Conservation (phyloP, 2,329 filamentous ascomycete genomes). For the Colletotrichum falcatum region DNA sequence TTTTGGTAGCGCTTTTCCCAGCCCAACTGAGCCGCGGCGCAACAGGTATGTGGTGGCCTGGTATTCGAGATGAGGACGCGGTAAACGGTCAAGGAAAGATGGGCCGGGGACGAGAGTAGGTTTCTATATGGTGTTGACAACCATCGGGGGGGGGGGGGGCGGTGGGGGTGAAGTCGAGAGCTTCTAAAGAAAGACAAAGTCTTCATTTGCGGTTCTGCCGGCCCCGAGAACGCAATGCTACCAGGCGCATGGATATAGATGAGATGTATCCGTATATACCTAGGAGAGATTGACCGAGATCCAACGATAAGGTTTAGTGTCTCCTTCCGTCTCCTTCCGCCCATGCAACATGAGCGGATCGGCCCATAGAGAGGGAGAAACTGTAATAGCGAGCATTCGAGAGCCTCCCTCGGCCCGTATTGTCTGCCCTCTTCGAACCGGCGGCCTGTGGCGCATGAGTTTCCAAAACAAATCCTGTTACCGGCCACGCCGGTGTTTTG, state of each 20-base stretch:
- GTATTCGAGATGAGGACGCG: slow-evolving; percentile 1
- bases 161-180: not conserved
- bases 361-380: slow-evolving; percentile 3
- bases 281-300: slow-evolving; percentile 5
- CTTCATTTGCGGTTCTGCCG: not conserved
- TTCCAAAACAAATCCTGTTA: slow-evolving; percentile 36
- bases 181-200: not conserved
- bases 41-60: not conserved
- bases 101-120: not conserved
- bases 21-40: slow-evolving; percentile 22
- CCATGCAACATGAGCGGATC: too few species aligned
- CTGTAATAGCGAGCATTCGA: slow-evolving; percentile 11
- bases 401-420: slow-evolving; percentile 18
- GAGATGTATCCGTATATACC: too few species aligned
- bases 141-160: too few species aligned
- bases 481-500: slow-evolving; percentile 18
- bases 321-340: slow-evolving; percentile 8
- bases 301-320: not conserved
- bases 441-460: slow-evolving; percentile 11
- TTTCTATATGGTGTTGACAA: slow-evolving; percentile 27
- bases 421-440: slow-evolving; percentile 8
- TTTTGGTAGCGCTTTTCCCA: not conserved
- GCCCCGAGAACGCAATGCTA: not conserved
- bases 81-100: slow-evolving; percentile 9
- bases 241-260: not conserved